phyloP scores from a whole-genome alignment of 2,329 filamentous ascomycete species.

The Sporothrix euskadiensis region DNA sequence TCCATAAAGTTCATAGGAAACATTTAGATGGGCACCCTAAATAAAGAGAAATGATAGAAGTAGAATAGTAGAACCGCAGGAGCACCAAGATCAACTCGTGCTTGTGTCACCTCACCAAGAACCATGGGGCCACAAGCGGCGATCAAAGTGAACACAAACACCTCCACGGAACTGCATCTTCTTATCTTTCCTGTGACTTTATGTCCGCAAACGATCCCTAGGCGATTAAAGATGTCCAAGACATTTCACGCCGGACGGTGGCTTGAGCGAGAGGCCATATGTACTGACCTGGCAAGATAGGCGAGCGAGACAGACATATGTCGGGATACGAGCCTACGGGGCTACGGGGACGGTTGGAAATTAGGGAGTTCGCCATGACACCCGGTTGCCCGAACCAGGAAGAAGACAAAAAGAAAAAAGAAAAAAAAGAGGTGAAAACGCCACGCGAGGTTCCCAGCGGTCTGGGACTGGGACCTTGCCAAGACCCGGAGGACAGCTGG shows the following conservation, averaged over 20 bases:
- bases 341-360: neutral
- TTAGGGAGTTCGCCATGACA: neutral
- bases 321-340: neutral
- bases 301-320: slow-evolving; percentile 11
- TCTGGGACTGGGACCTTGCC: neutral
- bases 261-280: neutral
- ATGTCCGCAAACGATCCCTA: neutral
- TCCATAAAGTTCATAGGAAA: too few relatives aligned
- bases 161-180: neutral
- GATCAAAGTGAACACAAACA: neutral
- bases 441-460: neutral
- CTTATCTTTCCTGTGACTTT: neutral
- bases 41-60: neutral
- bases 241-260: neutral
- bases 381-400: neutral
- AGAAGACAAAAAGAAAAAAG: too few relatives aligned
- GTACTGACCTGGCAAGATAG: neutral
- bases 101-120: neutral
- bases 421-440: neutral
- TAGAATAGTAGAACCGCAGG: neutral
- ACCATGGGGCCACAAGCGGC: neutral
- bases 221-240: neutral
- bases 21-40: too few relatives aligned
- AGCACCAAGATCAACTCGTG: neutral
- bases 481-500: neutral